Evolutionary conservation across 1,284 basidiomycete genomes (phyloP).

Genomic region (Athelia psychrophila): DNA sequence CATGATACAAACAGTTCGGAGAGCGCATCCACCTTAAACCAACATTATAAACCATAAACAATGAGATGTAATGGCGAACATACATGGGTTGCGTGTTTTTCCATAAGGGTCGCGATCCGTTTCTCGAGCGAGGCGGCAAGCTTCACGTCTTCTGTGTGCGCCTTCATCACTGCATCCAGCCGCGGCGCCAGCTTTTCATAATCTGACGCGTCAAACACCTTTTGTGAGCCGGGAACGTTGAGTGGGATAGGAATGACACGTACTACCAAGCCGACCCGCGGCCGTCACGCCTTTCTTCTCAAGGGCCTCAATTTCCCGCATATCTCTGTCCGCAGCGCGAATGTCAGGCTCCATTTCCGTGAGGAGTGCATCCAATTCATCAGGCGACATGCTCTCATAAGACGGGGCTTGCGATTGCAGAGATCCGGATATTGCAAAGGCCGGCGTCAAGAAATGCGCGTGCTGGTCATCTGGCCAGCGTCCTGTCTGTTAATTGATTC

Average conservation of each 20-base stretch:
- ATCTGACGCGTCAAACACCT: constrained; percentile 33
- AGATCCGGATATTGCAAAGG: constrained; percentile 64
- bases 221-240: constrained; percentile 1
- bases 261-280: constrained; percentile 67
- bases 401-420: constrained; percentile 46
- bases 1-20: constrained; percentile 80
- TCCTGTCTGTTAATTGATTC: not conserved
- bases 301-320: constrained; percentile 69
- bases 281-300: constrained; percentile 67
- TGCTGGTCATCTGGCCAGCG: constrained; percentile 64
- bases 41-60: too few relatives aligned
- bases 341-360: constrained; percentile 79
- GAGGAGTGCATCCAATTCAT: constrained; percentile 67
- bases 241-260: constrained; percentile 6
- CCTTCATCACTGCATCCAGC: constrained; percentile 51
- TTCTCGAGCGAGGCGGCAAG: constrained; percentile 57
- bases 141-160: constrained; percentile 55
- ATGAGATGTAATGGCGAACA: constrained; percentile 12
- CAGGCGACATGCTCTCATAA: constrained; percentile 60
- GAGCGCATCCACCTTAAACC: constrained; percentile 61
- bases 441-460: constrained; percentile 65
- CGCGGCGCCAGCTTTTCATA: constrained; percentile 62
- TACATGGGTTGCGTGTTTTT: constrained; percentile 68
- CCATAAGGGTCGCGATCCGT: constrained; percentile 60
- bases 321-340: constrained; percentile 73